Conservation (phyloP, 495 filamentous ascomycete species). For the Neurospora africana region DNA sequence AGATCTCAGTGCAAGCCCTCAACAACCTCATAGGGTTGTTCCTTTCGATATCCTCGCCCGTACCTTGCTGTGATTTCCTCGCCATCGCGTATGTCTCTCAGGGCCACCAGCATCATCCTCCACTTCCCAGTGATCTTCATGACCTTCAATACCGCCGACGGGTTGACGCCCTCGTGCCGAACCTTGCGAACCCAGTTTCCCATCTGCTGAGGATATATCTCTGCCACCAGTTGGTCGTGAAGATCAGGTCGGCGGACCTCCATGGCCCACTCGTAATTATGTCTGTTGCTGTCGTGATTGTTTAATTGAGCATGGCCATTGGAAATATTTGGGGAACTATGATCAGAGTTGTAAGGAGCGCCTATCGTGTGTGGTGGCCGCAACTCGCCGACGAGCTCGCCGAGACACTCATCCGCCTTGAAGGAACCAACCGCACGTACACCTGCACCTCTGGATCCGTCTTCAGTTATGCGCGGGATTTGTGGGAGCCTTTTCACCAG, state of each 20-base stretch:
- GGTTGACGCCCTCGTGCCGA: conserved; percentile 9
- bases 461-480: conserved; percentile 14
- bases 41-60: conserved; percentile 13
- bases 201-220: conserved; percentile 15
- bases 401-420: conserved; percentile 8
- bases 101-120: conserved; percentile 15
- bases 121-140: conserved; percentile 19
- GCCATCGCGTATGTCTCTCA: conserved; percentile 13
- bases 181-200: conserved; percentile 27
- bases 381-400: conserved; percentile 22
- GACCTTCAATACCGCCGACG: conserved; percentile 10
- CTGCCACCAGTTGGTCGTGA: conserved; percentile 13
- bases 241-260: conserved; percentile 17
- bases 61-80: conserved; percentile 21
- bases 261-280: conserved; percentile 13
- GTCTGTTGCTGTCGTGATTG: not conserved
- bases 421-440: conserved; percentile 11
- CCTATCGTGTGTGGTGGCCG: conserved; percentile 7
- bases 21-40: conserved; percentile 12
- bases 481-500: conserved; percentile 2
- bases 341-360: not conserved
- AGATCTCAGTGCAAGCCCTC: conserved; percentile 11
- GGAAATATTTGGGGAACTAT: not conserved
- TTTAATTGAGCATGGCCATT: not conserved
- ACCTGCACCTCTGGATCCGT: conserved; percentile 10